Evolutionary conservation across 805 yeast genomes (phyloP).

Genomic region (Sungouiella blattae): DNA sequence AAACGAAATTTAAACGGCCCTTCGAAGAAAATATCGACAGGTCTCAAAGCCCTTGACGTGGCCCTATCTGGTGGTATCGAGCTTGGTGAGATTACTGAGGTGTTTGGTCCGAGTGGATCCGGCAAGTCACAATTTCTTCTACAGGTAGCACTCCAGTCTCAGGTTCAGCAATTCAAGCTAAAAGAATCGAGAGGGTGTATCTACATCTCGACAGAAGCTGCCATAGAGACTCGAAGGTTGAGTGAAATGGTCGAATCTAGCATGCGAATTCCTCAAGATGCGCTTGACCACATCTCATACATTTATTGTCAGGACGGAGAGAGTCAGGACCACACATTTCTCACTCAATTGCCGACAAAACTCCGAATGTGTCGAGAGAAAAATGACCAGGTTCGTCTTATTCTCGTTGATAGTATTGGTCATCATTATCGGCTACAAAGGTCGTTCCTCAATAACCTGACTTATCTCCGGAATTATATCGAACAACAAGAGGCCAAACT

Average conservation of each 20-base stretch:
- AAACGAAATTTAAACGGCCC: neutral
- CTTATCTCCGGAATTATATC: slow-evolving; percentile 8
- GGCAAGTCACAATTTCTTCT: slow-evolving; percentile 82
- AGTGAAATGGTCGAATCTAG: slow-evolving; percentile 18
- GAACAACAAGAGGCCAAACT: slow-evolving; percentile 12
- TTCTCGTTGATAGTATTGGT: slow-evolving; percentile 78
- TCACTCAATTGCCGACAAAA: slow-evolving; percentile 64
- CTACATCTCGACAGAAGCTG: slow-evolving; percentile 77
- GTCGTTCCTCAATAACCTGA: slow-evolving; percentile 20
- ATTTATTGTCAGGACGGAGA: slow-evolving; percentile 66
- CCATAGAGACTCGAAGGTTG: slow-evolving; percentile 63
- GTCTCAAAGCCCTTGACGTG: slow-evolving; percentile 6
- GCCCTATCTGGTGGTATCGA: slow-evolving; percentile 12
- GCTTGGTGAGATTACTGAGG: slow-evolving; percentile 47
- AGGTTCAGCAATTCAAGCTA: no score
- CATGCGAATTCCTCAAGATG: slow-evolving; percentile 5
- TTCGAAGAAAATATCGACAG: slow-evolving; percentile 5
- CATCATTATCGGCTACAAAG: slow-evolving; percentile 71
- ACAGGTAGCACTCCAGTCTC: slow-evolving; percentile 62
- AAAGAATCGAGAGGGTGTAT: no score
- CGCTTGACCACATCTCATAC: slow-evolving; percentile 40
- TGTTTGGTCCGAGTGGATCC: slow-evolving; percentile 79
- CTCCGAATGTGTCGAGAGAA: slow-evolving; percentile 15
- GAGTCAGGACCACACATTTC: slow-evolving; percentile 67
- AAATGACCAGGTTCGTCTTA: slow-evolving; percentile 41